A percentile compares a stretch with the other conserved stretches of the same genome.
phyloP scores from a whole-genome alignment of 331 rosid genomes.

The Cydonia oblonga region DNA sequence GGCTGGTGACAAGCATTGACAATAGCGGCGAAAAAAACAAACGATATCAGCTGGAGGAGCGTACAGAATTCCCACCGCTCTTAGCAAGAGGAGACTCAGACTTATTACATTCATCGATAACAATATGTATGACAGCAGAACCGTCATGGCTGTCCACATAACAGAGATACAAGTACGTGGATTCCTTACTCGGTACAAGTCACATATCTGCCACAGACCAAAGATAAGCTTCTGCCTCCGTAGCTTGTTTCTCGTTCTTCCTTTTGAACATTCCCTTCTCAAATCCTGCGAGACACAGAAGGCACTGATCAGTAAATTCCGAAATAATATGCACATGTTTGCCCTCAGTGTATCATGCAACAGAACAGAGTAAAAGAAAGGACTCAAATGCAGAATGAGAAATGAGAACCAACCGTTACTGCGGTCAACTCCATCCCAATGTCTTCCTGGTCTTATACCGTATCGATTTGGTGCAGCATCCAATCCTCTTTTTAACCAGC shows the following conservation, averaged over 20 bases:
- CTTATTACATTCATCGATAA: not conserved
- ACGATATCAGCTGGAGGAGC: too few species aligned
- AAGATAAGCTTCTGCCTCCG: constrained; percentile 73
- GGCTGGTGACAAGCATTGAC: not conserved
- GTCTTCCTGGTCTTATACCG: constrained; percentile 83
- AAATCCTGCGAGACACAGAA: constrained; percentile 39
- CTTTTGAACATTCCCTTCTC: constrained; percentile 67
- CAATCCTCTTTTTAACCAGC: constrained; percentile 71
- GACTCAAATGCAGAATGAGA: not conserved
- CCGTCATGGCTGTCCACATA: not conserved
- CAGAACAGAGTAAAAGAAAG: not conserved
- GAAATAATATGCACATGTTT: not conserved
- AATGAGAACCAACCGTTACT: constrained; percentile 62
- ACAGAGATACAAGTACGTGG: not conserved
- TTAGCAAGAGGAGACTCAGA: not conserved
- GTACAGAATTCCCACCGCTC: too few species aligned
- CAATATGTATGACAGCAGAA: not conserved
- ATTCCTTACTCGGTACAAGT: not conserved
- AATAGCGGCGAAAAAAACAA: not conserved
- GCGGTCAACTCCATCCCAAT: constrained; percentile 95
- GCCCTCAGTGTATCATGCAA: not conserved
- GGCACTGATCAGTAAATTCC: not conserved
- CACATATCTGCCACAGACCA: constrained; percentile 96
- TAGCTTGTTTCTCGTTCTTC: constrained; percentile 65
- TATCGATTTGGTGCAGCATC: constrained; percentile 74